Evolutionary conservation across 345 rosid species (phyloP), one percentile per base, ranked within the genome.

Genomic region (Psidium friedrichsthalianum): DNA sequence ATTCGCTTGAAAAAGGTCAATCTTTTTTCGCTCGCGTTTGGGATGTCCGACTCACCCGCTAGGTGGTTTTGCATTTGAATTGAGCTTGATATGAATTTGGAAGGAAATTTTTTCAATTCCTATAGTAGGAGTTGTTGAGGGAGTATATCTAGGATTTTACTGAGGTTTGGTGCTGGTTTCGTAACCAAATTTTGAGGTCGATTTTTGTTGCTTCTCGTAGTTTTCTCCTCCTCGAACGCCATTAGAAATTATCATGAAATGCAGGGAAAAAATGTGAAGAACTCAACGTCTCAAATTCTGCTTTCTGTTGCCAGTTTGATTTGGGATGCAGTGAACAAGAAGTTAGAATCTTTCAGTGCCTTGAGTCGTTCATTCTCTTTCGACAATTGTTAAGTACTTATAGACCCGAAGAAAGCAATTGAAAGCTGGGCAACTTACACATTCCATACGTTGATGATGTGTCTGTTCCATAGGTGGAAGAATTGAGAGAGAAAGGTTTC

Each of bases 1-100:
- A 92, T 97, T 90, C 96, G 99, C 69, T 88, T 95, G 12, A 93
- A 95, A 84, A 97, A 97, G 96, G 98, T 96, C 6, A 16, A 6
- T 22, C 36, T 83, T 83, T 7, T 49, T 22, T 12, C 6, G 15
- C 76, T 80, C 52, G 36, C 5, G 25, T 40, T 74, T 74, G 56
- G 54, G 24, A 47, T 64, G 47, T 11, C 7, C 49, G 78, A 51
- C 18, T 64, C 47, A 14, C 44, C 2, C 4, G 55, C 49, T 36
- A 25, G 12, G 32, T 22, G 51, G 24, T 36, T 24, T 42, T 14
- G 82, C 56, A 25, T 2, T 82, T n/a, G 83, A 52, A 32, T 27
- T 25, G 83, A 8, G 83, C 8, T 51, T 4, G 54, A 4, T 52
- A 6, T 52, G 42, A 3, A 4, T 82, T 52, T n/a, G 29, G 56